Conservation (phyloP, 305 asterid genomes). For the Fraxinus sp. region DNA sequence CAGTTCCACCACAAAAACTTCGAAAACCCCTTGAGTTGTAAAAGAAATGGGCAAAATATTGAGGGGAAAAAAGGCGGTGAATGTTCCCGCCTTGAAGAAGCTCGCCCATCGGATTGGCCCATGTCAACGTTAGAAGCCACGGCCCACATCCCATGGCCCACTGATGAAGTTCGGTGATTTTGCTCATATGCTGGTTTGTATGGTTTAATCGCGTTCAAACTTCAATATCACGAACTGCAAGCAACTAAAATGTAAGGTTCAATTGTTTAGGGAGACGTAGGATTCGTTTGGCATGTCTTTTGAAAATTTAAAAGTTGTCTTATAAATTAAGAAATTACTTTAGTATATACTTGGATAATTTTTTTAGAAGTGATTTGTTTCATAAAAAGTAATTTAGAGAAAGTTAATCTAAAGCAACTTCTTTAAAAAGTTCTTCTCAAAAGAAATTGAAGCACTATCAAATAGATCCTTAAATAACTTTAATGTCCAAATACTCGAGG, state of each 20-base stretch:
- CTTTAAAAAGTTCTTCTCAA: neutral
- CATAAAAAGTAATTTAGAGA: neutral
- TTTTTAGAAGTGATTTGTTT: neutral
- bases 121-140: neutral
- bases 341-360: neutral
- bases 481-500: neutral
- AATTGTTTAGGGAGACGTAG: neutral
- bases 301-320: neutral
- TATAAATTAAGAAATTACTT: neutral
- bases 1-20: neutral
- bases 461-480: neutral
- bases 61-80: conserved; percentile 35
- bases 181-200: neutral
- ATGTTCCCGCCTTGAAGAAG: conserved; percentile 45
- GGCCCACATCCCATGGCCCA: neutral
- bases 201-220: neutral
- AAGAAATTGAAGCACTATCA: neutral
- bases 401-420: neutral
- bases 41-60: neutral
- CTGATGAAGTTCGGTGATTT: neutral
- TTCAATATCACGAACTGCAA: neutral
- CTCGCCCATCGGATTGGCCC: neutral
- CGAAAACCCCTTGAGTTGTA: conserved; percentile 9
- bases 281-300: neutral
- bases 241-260: neutral